Conservation (phyloP, 495 filamentous ascomycete species). For the Xylaria palmicola region DNA sequence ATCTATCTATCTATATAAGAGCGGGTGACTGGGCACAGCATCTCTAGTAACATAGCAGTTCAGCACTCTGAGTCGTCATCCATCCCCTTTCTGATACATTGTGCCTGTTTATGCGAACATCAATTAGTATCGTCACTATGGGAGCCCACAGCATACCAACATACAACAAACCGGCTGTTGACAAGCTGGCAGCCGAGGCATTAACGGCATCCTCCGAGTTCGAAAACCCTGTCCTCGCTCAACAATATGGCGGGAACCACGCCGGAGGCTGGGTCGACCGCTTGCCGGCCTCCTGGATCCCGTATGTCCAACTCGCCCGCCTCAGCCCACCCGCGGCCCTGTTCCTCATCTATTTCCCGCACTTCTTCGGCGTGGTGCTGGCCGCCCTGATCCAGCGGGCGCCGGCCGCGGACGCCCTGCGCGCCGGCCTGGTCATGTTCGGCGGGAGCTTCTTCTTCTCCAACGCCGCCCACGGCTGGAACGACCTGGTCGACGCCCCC, state of each 20-base stretch:
- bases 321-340: slow-evolving; percentile 36
- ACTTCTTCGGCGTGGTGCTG: slow-evolving; percentile 38
- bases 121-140: slow-evolving; percentile 2
- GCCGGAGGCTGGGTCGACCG: slow-evolving; percentile 29
- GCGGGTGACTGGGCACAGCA: neutral
- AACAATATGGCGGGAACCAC: slow-evolving; percentile 33
- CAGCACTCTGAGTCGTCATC: neutral
- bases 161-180: slow-evolving; percentile 15
- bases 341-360: slow-evolving; percentile 40
- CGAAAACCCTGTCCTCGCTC: slow-evolving; percentile 23
- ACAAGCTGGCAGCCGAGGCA: slow-evolving; percentile 9
- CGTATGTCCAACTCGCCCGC: slow-evolving; percentile 38
- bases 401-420: slow-evolving; percentile 19
- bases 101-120: neutral
- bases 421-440: slow-evolving; percentile 26
- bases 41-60: neutral
- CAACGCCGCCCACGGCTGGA: slow-evolving; percentile 42
- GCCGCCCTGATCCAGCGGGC: slow-evolving; percentile 31
- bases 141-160: slow-evolving; percentile 14
- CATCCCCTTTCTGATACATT: too few species aligned
- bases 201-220: neutral
- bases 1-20: neutral
- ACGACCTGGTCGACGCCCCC: slow-evolving; percentile 43
- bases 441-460: slow-evolving; percentile 42
- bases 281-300: slow-evolving; percentile 34